Conservation (phyloP, 352 stramenopile genomes). For the Phytopythium montanum region DNA sequence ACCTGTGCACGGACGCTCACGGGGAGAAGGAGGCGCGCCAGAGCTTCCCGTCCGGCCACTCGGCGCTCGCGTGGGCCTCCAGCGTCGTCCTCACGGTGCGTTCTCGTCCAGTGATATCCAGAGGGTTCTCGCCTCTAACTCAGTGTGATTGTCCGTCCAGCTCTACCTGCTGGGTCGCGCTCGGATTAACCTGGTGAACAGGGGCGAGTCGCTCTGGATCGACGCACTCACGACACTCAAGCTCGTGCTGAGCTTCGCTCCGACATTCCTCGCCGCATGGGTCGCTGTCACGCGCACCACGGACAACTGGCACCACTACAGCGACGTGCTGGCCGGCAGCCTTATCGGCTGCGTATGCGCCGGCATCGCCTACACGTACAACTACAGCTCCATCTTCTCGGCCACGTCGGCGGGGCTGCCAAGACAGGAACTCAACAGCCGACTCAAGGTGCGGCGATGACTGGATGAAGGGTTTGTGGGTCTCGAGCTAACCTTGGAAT, state of each 20-base stretch:
- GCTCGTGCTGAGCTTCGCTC: slow-evolving; percentile 64
- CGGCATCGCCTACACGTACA: slow-evolving; percentile 53
- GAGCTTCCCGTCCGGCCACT: slow-evolving; percentile 73
- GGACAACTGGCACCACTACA: slow-evolving; percentile 88
- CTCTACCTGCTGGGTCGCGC: slow-evolving; percentile 70
- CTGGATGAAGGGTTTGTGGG: background rate
- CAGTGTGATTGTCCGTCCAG: slow-evolving; percentile 14
- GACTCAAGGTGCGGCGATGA: slow-evolving; percentile 34
- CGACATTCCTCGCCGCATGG: slow-evolving; percentile 61
- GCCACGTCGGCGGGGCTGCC: slow-evolving; percentile 54
- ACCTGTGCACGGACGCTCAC: slow-evolving; percentile 44
- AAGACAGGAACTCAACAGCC: slow-evolving; percentile 44
- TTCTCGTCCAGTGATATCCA: background rate
- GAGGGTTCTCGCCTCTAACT: slow-evolving; percentile 5
- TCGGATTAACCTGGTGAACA: slow-evolving; percentile 50
- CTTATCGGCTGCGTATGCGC: slow-evolving; percentile 46
- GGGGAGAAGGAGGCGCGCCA: slow-evolving; percentile 60
- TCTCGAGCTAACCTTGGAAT: background rate
- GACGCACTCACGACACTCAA: slow-evolving; percentile 57
- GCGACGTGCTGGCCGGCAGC: slow-evolving; percentile 68
- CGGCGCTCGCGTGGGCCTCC: slow-evolving; percentile 64
- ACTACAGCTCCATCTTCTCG: slow-evolving; percentile 68
- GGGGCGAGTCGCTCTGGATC: slow-evolving; percentile 38
- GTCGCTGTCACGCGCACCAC: slow-evolving; percentile 69
- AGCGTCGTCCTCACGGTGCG: slow-evolving; percentile 67